phyloP scores from a whole-genome alignment of 257 asterid genomes.

The Fraxinus pennsylvanica region DNA sequence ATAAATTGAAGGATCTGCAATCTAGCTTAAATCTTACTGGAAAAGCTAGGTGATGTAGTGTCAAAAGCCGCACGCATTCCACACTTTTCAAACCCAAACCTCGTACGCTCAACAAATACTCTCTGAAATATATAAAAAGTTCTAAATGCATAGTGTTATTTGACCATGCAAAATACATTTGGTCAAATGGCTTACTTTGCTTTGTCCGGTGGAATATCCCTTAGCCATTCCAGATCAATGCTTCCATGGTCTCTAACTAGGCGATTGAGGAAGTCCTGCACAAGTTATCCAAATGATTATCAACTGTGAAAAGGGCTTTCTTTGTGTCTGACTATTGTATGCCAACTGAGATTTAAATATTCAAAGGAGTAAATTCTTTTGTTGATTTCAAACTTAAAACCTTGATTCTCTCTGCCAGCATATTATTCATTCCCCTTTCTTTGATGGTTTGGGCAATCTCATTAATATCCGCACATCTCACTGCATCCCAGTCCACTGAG shows the following conservation, averaged over 20 bases:
- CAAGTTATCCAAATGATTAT: slow-evolving; percentile 25
- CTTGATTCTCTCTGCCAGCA: slow-evolving; percentile 89
- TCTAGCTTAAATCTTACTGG: slow-evolving; percentile 41
- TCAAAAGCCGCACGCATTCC: slow-evolving; percentile 61
- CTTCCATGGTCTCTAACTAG: slow-evolving; percentile 84
- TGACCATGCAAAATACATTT: background rate
- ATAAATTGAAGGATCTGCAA: slow-evolving; percentile 7
- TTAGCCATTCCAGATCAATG: slow-evolving; percentile 90
- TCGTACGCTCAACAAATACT: slow-evolving; percentile 50
- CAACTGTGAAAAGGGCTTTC: slow-evolving; percentile 23
- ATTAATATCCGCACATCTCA: slow-evolving; percentile 72
- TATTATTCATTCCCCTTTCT: slow-evolving; percentile 97
- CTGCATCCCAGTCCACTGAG: slow-evolving; percentile 95
- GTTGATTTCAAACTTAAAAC: slow-evolving; percentile 36
- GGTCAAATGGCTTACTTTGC: slow-evolving; percentile 66
- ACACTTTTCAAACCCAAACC: slow-evolving; percentile 62
- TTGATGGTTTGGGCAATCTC: slow-evolving; percentile 81
- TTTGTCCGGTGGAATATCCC: slow-evolving; percentile 91
- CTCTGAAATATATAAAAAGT: slow-evolving; percentile 34
- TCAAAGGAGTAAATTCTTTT: slow-evolving; percentile 17
- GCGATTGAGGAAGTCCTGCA: slow-evolving; percentile 89
- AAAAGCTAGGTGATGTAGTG: slow-evolving; percentile 62
- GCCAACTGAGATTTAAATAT: slow-evolving; percentile 5
- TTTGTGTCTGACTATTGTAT: slow-evolving; percentile 10
- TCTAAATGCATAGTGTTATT: slow-evolving; percentile 11